phyloP scores from a whole-genome alignment of 306 rosid species.

The Vigna unguiculata region DNA sequence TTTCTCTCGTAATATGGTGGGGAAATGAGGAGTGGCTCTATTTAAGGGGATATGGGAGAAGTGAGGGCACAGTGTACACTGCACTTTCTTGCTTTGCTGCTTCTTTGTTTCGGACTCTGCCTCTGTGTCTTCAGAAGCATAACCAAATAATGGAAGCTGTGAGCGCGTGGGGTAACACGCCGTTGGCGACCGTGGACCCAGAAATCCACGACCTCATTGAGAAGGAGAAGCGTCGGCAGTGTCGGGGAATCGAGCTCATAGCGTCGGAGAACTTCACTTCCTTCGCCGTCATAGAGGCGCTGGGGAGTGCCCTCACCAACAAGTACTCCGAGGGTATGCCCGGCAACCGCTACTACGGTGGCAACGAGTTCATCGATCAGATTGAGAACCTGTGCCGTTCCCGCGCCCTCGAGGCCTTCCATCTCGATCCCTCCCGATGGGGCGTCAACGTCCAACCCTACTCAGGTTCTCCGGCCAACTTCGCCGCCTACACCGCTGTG shows the following conservation, averaged over 20 bases:
- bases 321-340: conserved; percentile 98
- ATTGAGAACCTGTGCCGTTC: conserved; percentile 92
- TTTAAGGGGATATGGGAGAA: too few relatives aligned
- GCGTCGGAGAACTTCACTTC: conserved; percentile 98
- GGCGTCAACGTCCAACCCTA: conserved; percentile 98
- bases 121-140: too few relatives aligned
- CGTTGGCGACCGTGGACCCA: conserved; percentile 67
- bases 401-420: conserved; percentile 82
- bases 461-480: conserved; percentile 94
- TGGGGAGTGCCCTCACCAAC: too few relatives aligned
- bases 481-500: conserved; percentile 95
- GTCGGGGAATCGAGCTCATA: conserved; percentile 93
- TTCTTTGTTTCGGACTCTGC: too few relatives aligned
- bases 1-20: not conserved
- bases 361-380: conserved; percentile 92
- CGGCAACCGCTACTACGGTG: conserved; percentile 92
- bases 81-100: too few relatives aligned
- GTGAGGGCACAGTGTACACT: too few relatives aligned
- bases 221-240: conserved; percentile 75
- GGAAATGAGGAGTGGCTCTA: too few relatives aligned
- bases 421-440: conserved; percentile 60
- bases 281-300: conserved; percentile 89
- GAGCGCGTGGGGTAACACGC: conserved; percentile 74
- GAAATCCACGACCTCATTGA: conserved; percentile 93
- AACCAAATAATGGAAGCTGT: conserved; percentile 71